Conservation (phyloP, 2,329 filamentous ascomycete species). For the Penicillium palitans region DNA sequence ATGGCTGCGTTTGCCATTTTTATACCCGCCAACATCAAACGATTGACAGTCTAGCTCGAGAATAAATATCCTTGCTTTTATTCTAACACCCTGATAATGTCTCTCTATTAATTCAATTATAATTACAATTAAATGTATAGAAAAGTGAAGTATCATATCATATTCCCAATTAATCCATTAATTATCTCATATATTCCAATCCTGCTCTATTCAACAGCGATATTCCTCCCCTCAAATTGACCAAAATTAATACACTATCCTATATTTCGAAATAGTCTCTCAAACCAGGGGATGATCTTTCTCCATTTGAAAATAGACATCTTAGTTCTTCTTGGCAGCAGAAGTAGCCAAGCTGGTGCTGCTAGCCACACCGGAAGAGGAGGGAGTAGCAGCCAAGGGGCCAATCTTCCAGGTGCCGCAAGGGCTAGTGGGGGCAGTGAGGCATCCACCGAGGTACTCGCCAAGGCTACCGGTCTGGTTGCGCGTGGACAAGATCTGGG, state of each 20-base stretch:
- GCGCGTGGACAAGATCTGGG: slow-evolving; percentile 22
- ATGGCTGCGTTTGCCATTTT: background rate
- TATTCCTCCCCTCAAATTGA: background rate
- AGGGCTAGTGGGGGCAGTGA: slow-evolving; percentile 22
- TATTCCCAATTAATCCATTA: slow-evolving; percentile 1
- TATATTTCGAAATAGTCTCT: background rate
- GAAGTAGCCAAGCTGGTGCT: background rate
- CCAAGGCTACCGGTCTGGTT: slow-evolving; percentile 28
- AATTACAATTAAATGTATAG: background rate
- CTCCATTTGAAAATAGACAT: background rate
- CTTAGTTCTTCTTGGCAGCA: background rate
- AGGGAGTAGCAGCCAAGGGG: slow-evolving; percentile 24
- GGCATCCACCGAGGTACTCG: slow-evolving; percentile 24
- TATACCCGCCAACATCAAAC: too few species aligned
- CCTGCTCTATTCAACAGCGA: background rate
- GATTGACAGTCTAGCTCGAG: too few species aligned
- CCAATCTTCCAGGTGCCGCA: slow-evolving; percentile 28
- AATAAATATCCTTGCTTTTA: too few species aligned
- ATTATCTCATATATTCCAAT: background rate
- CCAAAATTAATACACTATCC: background rate
- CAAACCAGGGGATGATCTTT: too few species aligned
- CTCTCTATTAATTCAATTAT: background rate
- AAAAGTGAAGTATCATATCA: background rate
- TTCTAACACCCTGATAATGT: rapidly evolving
- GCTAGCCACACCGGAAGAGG: slow-evolving; percentile 7